Evolutionary conservation across 2,329 filamentous ascomycete genomes (phyloP), one percentile per base, ranked within the genome.

Genomic region (Fonsecaea monophora): DNA sequence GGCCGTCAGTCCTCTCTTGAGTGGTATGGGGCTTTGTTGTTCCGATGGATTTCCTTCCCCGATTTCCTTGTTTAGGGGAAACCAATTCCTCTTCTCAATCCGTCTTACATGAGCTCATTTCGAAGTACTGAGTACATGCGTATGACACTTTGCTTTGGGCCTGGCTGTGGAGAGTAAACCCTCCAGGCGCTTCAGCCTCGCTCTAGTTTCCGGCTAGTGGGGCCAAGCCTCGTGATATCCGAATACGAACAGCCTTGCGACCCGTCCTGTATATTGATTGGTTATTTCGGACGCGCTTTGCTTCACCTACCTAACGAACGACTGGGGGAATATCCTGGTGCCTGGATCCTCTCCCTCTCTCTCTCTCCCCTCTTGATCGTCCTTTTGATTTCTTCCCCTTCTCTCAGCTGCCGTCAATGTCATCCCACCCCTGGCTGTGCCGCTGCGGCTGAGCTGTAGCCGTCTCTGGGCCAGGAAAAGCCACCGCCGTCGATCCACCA

Each of bases 181-280:
- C n/a, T 32, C 6, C 30, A 32, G 4, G 30, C 30, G 30, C 18
- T 48, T 12, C 45, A 50, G 45, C 45, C 45, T 50, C 45, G 45
- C 45, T 10, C 45, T 58, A 15, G 10, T 9, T 9, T 5, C 6
- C 30, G 30, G 30, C 30, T 32, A 6, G 9, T 12, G 55, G 55
- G 2, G 21, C 56, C 37, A 38, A 59, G 56, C 56, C 40, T 45
- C 40, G 40, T n/a, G 15, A 18, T 6, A 56, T 35, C 54, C 54
- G 54, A 56, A 56, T 56, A 56, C 54, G 54, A 56, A n/a, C 34
- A 40, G 32, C 53, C 30, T 34, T 12, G 25, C 37, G 1, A 40
- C 15, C 15, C 37, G 4, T 40, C 9, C 3, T 13, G 45, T 21
- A 30, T 9, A 13, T 21, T 50, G 45, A 50, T 50, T 50, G 45